A percentile compares a stretch with the other conserved stretches of the same genome.
These are phyloP conservation scores for Kitagawia praeruptora DNA, from an alignment of 129 eudicot species.

Conservation along the genomic window DNA sequence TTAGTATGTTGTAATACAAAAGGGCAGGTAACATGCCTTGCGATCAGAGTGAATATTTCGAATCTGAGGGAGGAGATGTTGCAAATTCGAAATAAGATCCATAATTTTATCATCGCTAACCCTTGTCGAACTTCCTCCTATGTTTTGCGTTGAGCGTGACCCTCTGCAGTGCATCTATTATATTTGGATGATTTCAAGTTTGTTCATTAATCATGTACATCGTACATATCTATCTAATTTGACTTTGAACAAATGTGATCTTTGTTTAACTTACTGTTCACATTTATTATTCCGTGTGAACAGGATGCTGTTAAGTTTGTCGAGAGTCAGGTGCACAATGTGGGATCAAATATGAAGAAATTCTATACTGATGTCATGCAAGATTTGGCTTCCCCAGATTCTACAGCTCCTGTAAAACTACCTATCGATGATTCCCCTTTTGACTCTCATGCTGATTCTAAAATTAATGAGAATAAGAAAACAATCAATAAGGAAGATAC, in stretches of 20 bases:
- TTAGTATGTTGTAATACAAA: too few relatives aligned
- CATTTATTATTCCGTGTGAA: background rate
- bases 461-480: slow-evolving; percentile 30
- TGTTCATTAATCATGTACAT: background rate
- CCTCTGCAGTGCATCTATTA: background rate
- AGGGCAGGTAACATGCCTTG: background rate
- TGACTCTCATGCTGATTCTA: slow-evolving; percentile 43
- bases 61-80: slow-evolving; percentile 59
- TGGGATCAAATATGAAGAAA: slow-evolving; percentile 73
- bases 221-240: background rate
- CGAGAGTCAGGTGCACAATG: slow-evolving; percentile 84
- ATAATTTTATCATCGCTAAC: too few relatives aligned
- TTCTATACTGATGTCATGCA: slow-evolving; percentile 83
- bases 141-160: too few relatives aligned
- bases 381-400: slow-evolving; percentile 58
- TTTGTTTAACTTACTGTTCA: background rate
- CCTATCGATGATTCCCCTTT: slow-evolving; percentile 39
- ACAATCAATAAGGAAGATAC: slow-evolving; percentile 21
- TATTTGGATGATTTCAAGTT: background rate
- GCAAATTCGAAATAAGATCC: slow-evolving; percentile 59
- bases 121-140: too few relatives aligned
- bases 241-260: background rate
- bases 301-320: slow-evolving; percentile 89
- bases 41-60: too few relatives aligned
- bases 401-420: slow-evolving; percentile 42